Base-by-base conservation (phyloP, 495 filamentous ascomycete genomes). In the Mytilinidion resinicola region DNA sequence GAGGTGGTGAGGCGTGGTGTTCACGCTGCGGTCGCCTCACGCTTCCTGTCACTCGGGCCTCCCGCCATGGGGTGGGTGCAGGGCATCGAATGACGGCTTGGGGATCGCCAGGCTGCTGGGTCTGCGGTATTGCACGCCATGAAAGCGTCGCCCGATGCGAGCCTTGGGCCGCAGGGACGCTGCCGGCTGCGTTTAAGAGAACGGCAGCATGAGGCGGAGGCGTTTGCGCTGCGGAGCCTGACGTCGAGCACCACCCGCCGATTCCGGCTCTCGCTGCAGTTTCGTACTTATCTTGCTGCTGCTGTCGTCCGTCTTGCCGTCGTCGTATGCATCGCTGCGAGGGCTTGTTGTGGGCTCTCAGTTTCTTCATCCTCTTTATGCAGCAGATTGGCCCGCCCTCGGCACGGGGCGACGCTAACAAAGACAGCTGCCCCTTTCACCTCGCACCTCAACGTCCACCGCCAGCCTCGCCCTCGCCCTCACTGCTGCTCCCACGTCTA, bases 61-160 rank as follows among this genome's bases (percentile, higher is more conserved):
- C 39, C 39, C 39, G 39, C 17, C 12, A 12, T 2, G 37, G 54
- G 4, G 42, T 9, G 53, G 35, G 54, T 14, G 42, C 33, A 61
- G 50, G 58, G 51, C 43, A 35, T 55, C 51, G 52, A 61, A 55
- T 55, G 34, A 44, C 35, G 47, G 19, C 9, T 14, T 55, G 12
- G 17, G 56, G 19, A 41, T 37, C 33, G 50, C 50, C 50, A n/a
- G 25, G 25, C 9, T 8, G 46, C 46, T 49, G 46, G 46, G 46
- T 25, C 46, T 14, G 17, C 17, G 14, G 21, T 49, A 49, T 49
- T 49, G 46, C 21, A 49, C 8, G 46, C 46, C 46, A 30, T 30
- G 25, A 49, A 30, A 9, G 46, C 46, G 14, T 25, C 9, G 33
- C 46, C 46, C 46, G 25, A 49, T 6, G 9, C 21, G 17, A 8